Conservation (phyloP, 768 basidiomycete genomes). For the Hortiboletus flavorubellus region DNA sequence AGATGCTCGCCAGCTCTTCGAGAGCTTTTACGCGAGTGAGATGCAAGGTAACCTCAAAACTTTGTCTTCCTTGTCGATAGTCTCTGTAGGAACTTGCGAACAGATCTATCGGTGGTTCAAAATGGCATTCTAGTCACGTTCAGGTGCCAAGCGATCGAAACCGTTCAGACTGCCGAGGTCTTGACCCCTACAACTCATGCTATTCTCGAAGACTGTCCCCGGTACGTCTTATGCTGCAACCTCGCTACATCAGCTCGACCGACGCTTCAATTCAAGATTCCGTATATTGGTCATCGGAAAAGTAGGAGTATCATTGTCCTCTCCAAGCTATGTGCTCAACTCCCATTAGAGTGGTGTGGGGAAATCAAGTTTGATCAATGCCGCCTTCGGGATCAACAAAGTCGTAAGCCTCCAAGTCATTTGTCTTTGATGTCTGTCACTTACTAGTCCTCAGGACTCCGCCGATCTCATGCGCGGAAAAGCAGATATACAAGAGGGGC, state of each 20-base stretch:
- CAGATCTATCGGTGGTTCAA: too few species aligned
- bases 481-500: neutral
- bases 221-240: too few species aligned
- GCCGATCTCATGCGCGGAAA: too few species aligned
- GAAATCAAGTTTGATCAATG: neutral
- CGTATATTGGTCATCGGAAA: constrained; percentile 4
- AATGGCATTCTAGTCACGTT: too few species aligned
- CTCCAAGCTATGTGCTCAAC: neutral
- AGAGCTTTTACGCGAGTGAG: too few species aligned
- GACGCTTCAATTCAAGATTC: neutral
- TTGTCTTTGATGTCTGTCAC: neutral
- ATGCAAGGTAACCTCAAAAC: neutral
- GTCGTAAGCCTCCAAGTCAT: neutral
- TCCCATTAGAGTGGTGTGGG: neutral
- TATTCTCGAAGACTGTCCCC: too few species aligned
- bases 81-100: too few species aligned
- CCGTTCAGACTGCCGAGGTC: too few species aligned
- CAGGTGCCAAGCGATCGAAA: too few species aligned
- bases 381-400: neutral
- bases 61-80: too few species aligned
- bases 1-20: neutral
- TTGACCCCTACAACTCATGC: too few species aligned
- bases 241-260: too few species aligned
- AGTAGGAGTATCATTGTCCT: neutral
- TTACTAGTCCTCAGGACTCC: neutral